Base-by-base conservation (phyloP, 192 early-diverging fungal genomes). In the Pilaira anomala region DNA sequence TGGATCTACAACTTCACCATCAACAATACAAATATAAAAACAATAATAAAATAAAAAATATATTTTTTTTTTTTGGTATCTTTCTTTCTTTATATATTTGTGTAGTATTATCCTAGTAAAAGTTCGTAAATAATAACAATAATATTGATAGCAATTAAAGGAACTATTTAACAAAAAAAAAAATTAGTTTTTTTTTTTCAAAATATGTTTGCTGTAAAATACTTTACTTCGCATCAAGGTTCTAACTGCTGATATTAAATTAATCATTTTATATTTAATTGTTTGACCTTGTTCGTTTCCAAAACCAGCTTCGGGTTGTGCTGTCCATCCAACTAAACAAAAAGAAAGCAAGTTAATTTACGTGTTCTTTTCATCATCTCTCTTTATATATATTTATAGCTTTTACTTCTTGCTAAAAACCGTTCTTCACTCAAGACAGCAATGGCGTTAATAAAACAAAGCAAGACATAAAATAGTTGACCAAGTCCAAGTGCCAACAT, bases 341-440 rank as follows among this genome's bases (percentile, higher is more conserved):
- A 30, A 18, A n/a, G 25, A 18, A 29, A 51, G 26, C 65, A 68
- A 51, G 36, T 24, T 19, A 18, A 41, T 46, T 24, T 19, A 30
- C 18, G 36, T 18, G 25, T 28, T 21, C 12, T 25, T 22, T 11
- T 4, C 2, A 6, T 25, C 9, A 51, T 33, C 13, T 18, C 33
- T 36, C 33, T 36, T 36, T 9, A 6, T 36, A n/a, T n/a, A n/a
- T n/a, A n/a, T n/a, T n/a, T n/a, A n/a, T n/a, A n/a, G n/a, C n/a
- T 74, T 82, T 67, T 86, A 95, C 93, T 93, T 71, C 90, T 78
- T 8, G 92, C 90, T 21, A 96, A 79, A 70, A 96, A 96, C 21
- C 94, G 87, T 63, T 96, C 92, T 76, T 96, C 94, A 69, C 92
- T 92, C 48, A 96, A 73, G 55, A 96, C 82, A 48, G 94, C 94